Evolutionary conservation across 148 eudicot species (phyloP).

Genomic region (Spergularia bocconei): DNA sequence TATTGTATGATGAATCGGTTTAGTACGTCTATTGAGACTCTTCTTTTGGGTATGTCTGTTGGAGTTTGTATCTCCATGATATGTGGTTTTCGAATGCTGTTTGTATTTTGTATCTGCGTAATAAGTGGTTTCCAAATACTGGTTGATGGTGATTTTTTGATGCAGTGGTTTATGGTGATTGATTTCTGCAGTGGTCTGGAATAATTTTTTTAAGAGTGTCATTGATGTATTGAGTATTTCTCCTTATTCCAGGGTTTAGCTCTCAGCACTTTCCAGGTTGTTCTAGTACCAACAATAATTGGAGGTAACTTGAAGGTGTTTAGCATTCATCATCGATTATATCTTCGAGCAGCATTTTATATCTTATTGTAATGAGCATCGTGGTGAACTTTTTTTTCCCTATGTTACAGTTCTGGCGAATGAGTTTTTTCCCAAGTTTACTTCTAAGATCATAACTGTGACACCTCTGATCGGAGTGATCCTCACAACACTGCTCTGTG

Average conservation of each 20-base stretch:
- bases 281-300: constrained; percentile 77
- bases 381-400: not conserved
- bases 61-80: not conserved
- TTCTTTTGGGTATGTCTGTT: not conserved
- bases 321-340: constrained; percentile 8
- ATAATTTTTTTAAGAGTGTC: not conserved
- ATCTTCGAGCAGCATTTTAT: not conserved
- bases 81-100: not conserved
- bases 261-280: constrained; percentile 97
- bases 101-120: no score
- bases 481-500: constrained; percentile 95
- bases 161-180: not conserved
- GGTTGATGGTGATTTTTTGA: no score
- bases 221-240: not conserved
- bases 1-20: not conserved
- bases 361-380: not conserved
- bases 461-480: constrained; percentile 94
- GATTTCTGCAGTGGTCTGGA: not conserved
- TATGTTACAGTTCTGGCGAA: constrained; percentile 64
- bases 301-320: constrained; percentile 62
- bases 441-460: constrained; percentile 81
- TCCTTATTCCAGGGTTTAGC: constrained; percentile 78
- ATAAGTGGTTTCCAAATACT: no score
- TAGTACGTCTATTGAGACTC: not conserved
- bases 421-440: constrained; percentile 93